A percentile compares a stretch with the other conserved stretches of the same genome.
These are phyloP conservation scores for Yamadazyma insecticola DNA, from an alignment of 805 yeast genomes.

Conservation along the genomic window DNA sequence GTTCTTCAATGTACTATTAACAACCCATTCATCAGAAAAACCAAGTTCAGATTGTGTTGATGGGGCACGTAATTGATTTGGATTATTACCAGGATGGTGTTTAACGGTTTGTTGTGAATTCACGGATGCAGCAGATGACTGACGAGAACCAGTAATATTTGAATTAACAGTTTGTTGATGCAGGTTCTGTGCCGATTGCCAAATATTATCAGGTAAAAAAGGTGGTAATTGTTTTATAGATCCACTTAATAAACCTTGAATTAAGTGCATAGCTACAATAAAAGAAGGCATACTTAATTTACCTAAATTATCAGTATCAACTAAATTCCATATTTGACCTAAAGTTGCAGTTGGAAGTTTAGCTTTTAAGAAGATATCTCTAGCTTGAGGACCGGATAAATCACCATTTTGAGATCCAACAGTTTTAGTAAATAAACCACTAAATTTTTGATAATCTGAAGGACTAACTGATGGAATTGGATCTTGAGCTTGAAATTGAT, in stretches of 20 bases:
- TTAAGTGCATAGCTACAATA: slow-evolving; percentile 90
- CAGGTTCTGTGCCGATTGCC: slow-evolving; percentile 27
- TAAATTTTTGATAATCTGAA: slow-evolving; percentile 57
- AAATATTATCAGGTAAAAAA: slow-evolving; percentile 34
- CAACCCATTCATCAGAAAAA: slow-evolving; percentile 58
- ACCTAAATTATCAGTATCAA: slow-evolving; percentile 74
- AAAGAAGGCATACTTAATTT: slow-evolving; percentile 70
- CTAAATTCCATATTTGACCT: slow-evolving; percentile 86
- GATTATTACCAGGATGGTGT: slow-evolving; percentile 17
- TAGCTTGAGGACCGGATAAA: slow-evolving; percentile 78
- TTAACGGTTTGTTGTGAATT: slow-evolving; percentile 33
- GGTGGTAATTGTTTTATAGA: slow-evolving; percentile 53
- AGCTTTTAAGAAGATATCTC: slow-evolving; percentile 84
- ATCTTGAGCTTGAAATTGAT: slow-evolving; percentile 27
- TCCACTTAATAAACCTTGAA: slow-evolving; percentile 74
- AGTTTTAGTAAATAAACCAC: slow-evolving; percentile 70
- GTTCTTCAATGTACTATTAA: slow-evolving; percentile 62
- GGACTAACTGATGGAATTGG: slow-evolving; percentile 50
- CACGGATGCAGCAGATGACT: slow-evolving; percentile 26
- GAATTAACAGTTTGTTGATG: not conserved
- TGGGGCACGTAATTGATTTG: slow-evolving; percentile 8
- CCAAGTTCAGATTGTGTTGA: slow-evolving; percentile 3
- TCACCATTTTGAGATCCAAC: slow-evolving; percentile 47
- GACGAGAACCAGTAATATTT: slow-evolving; percentile 13
- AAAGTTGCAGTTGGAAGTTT: slow-evolving; percentile 70